A percentile compares a stretch with the other conserved stretches of the same genome.
These are phyloP conservation scores for Sugiyamaella pinicola DNA, from an alignment of 1,139 yeast genomes.

Conservation along the genomic window DNA sequence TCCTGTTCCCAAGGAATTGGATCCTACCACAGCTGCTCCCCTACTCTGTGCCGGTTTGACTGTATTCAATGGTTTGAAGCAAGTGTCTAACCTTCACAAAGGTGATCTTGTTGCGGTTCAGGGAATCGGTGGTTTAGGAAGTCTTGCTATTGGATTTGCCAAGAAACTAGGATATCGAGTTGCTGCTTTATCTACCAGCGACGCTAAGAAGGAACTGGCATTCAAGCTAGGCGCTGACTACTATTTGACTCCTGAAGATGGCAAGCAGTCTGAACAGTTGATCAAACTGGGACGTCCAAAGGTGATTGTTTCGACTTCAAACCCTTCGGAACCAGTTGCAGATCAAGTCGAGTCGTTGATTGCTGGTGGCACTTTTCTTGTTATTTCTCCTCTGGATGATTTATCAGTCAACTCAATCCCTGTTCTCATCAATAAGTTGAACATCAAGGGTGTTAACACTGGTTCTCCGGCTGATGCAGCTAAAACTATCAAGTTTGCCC, in stretches of 20 bases:
- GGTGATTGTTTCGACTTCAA: constrained; percentile 9
- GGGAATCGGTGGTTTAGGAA: constrained; percentile 62
- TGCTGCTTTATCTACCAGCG: constrained; percentile 51
- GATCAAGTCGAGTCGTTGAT: constrained; percentile 35
- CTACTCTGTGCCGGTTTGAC: constrained; percentile 71
- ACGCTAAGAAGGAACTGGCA: constrained; percentile 50
- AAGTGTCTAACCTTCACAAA: constrained; percentile 44
- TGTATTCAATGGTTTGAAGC: constrained; percentile 57
- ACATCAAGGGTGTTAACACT: constrained; percentile 4
- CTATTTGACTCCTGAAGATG: constrained; percentile 17
- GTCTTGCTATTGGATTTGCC: constrained; percentile 56
- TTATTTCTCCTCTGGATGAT: constrained; percentile 27
- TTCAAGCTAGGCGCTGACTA: constrained; percentile 43
- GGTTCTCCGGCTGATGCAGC: constrained; percentile 8
- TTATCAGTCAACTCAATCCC: neutral
- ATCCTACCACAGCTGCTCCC: constrained; percentile 57
- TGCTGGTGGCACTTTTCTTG: constrained; percentile 34
- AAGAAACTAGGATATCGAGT: constrained; percentile 57
- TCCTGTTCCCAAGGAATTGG: constrained; percentile 56
- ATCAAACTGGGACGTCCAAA: constrained; percentile 21
- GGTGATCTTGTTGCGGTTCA: constrained; percentile 53
- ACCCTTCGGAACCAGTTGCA: constrained; percentile 27
- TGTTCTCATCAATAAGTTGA: neutral
- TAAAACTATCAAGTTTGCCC: constrained; percentile 10
- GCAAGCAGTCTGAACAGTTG: constrained; percentile 22